phyloP scores from a whole-genome alignment of 306 rosid species.

The Trichosanthes cucumerina region DNA sequence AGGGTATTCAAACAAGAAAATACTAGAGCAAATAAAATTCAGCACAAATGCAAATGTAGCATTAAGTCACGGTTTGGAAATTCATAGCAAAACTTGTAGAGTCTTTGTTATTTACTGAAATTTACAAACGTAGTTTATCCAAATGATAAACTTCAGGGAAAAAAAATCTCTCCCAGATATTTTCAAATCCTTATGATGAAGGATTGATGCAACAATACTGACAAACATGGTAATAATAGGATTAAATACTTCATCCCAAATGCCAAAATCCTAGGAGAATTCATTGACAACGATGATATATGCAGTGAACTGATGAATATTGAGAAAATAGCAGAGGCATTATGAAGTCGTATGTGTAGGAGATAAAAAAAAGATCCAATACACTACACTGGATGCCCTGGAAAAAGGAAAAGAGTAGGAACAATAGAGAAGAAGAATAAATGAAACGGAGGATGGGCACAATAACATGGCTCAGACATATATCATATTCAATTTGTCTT shows the following conservation, averaged over 20 bases:
- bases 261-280: not conserved
- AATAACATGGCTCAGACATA: not conserved
- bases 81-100: not conserved
- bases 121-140: not conserved
- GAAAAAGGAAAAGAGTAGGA: not conserved
- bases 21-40: not conserved
- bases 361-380: not conserved
- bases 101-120: not conserved
- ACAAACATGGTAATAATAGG: not conserved
- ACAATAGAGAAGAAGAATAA: not conserved
- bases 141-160: not conserved
- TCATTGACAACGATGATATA: not conserved
- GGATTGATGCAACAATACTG: not conserved
- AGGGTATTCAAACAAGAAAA: not conserved
- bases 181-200: not conserved
- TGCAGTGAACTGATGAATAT: not conserved
- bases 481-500: not conserved
- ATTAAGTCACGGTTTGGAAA: not conserved
- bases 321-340: not conserved
- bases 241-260: not conserved
- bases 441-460: not conserved
- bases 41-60: not conserved
- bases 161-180: not conserved
- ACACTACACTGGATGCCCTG: not conserved
- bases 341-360: not conserved